Conservation (phyloP, 164 flowering plant species). For the Stephania yunnanensis region DNA sequence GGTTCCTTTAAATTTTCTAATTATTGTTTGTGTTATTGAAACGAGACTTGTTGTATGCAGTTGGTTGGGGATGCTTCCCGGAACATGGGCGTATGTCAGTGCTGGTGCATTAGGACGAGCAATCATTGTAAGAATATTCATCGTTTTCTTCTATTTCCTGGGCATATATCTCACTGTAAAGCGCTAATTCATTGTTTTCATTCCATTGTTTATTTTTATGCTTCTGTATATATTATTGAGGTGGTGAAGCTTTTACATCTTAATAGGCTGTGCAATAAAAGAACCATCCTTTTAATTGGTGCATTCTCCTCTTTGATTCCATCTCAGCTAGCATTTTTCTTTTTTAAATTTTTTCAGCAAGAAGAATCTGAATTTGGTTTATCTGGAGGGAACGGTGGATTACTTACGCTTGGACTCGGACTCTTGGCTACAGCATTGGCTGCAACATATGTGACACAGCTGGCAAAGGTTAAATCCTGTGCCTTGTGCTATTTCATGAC, state of each 20-base stretch:
- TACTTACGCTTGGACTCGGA: conserved; percentile 75
- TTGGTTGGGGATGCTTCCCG: conserved; percentile 99
- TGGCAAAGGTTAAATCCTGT: conserved; percentile 66
- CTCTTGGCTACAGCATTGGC: conserved; percentile 75
- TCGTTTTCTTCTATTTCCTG: not conserved
- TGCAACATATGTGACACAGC: conserved; percentile 74
- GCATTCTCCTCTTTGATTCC: not conserved
- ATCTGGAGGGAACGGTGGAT: conserved; percentile 61
- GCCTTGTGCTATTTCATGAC: not conserved
- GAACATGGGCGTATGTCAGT: conserved; percentile 98
- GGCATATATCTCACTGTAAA: not conserved
- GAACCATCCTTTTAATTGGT: not conserved
- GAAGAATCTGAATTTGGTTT: conserved; percentile 73
- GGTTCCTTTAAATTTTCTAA: not conserved
- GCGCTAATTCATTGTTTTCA: no score
- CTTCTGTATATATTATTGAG: not conserved
- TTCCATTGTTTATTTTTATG: not conserved
- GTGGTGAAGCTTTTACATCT: no score
- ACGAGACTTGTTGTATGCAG: conserved; percentile 38
- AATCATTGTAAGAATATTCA: conserved; percentile 62
- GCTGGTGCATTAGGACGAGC: conserved; percentile 99
- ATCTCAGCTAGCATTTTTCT: not conserved
- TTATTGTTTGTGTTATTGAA: not conserved
- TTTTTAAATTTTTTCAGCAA: conserved; percentile 47
- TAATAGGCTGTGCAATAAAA: no score